These are phyloP conservation scores for Medicago arabica DNA, from an alignment of 306 rosid genomes.

Conservation along the genomic window DNA sequence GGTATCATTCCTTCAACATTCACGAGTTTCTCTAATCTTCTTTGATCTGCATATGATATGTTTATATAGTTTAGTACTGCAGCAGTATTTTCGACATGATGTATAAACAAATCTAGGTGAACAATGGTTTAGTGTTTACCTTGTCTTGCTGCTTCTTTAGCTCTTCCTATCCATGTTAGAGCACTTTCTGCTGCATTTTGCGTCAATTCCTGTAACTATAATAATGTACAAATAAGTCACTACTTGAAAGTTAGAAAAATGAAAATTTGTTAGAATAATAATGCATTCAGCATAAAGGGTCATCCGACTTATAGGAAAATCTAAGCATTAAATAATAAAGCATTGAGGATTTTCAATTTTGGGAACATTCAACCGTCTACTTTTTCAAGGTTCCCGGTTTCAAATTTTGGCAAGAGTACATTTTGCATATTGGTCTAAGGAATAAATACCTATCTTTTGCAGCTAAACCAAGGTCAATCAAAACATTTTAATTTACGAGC, in stretches of 20 bases:
- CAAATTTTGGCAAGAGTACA: conserved; percentile 20
- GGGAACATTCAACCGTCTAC: conserved; percentile 6
- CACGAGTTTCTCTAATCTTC: conserved; percentile 74
- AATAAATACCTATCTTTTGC: conserved; percentile 2
- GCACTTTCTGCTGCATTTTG: conserved; percentile 70
- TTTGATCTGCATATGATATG: conserved; percentile 60
- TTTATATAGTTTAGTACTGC: conserved; percentile 27
- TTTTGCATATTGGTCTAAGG: conserved; percentile 25
- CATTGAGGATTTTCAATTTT: conserved; percentile 31
- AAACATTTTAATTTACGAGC: background rate
- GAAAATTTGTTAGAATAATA: conserved; percentile 21
- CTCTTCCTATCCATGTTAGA: conserved; percentile 73
- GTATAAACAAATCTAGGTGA: conserved; percentile 4
- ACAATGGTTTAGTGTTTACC: conserved; percentile 54
- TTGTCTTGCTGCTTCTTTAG: conserved; percentile 73
- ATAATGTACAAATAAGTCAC: conserved; percentile 24
- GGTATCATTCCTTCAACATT: conserved; percentile 88
- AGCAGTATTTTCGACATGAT: conserved; percentile 9
- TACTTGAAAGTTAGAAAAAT: conserved; percentile 2
- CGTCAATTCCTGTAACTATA: conserved; percentile 74
- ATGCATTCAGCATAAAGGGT: conserved; percentile 27
- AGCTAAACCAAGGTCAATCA: conserved; percentile 21
- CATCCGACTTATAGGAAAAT: conserved; percentile 9
- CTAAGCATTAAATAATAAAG: conserved; percentile 5
- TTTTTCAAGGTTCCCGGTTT: conserved; percentile 24